phyloP scores from a whole-genome alignment of 75 land plant species.

The Pseudotsuga menziesii region DNA sequence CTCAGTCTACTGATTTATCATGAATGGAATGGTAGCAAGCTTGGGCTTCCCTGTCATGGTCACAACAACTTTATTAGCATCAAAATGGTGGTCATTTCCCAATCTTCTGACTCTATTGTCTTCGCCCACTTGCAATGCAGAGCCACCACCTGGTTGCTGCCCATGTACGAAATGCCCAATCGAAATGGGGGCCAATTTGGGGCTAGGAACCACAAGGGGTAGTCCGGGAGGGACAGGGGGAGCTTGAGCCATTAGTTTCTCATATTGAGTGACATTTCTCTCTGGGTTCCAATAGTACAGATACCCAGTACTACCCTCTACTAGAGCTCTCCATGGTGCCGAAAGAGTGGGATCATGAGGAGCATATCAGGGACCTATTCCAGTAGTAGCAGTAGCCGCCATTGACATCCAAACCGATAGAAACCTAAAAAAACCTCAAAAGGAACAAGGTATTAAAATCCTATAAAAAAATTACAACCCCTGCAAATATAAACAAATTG shows the following conservation, averaged over 20 bases:
- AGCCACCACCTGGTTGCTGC: slow-evolving; percentile 11
- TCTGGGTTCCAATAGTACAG: slow-evolving; percentile 82
- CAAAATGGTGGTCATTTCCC: not conserved
- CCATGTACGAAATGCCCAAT: slow-evolving; percentile 6
- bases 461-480: not conserved
- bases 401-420: slow-evolving; percentile 19
- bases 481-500: not conserved
- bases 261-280: slow-evolving; percentile 71
- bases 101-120: slow-evolving; percentile 8
- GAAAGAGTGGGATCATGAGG: slow-evolving; percentile 80
- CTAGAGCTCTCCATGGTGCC: slow-evolving; percentile 71
- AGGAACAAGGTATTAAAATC: too few relatives aligned
- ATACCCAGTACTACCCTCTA: slow-evolving; percentile 61
- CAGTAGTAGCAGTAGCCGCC: slow-evolving; percentile 23
- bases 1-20: slow-evolving; percentile 17
- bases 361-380: slow-evolving; percentile 57
- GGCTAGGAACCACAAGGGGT: slow-evolving; percentile 32
- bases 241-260: slow-evolving; percentile 36
- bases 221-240: slow-evolving; percentile 37
- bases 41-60: slow-evolving; percentile 14
- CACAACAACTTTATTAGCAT: not conserved
- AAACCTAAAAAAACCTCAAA: too few relatives aligned
- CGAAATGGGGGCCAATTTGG: slow-evolving; percentile 28
- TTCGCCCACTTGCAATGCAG: not conserved
- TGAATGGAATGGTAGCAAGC: slow-evolving; percentile 24